Percentiles rank a stretch among this genome's conserved stretches.
Conservation (phyloP, 345 rosid genomes). For the Punica granatum region DNA sequence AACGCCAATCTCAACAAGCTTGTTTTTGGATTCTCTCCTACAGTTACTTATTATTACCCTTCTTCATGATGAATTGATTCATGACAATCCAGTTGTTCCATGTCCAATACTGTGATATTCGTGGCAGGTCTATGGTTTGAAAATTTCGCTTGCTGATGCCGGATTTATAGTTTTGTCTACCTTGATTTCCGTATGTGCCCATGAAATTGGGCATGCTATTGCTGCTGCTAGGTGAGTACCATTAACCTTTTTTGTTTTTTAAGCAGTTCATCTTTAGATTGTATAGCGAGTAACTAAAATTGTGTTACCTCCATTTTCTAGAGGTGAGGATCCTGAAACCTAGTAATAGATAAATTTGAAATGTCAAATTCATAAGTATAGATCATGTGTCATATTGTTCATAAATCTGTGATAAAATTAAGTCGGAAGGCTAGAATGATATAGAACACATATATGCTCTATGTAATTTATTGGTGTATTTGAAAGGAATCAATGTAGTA, state of each 20-base stretch:
- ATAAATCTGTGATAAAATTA: background rate
- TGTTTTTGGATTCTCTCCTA: constrained; percentile 2
- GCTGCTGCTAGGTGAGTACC: constrained; percentile 73
- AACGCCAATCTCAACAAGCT: background rate
- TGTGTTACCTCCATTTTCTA: background rate
- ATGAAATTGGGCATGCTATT: constrained; percentile 85
- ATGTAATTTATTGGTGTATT: background rate
- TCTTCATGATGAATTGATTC: background rate
- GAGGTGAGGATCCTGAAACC: background rate
- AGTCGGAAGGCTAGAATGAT: background rate
- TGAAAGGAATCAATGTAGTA: background rate
- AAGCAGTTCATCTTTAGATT: background rate
- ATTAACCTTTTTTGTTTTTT: background rate
- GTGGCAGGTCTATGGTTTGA: constrained; percentile 28
- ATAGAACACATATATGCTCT: background rate
- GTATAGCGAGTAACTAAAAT: background rate
- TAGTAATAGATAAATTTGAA: background rate
- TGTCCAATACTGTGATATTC: background rate
- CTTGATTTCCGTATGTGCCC: constrained; percentile 60
- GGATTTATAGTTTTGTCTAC: constrained; percentile 46
- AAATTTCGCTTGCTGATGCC: constrained; percentile 44
- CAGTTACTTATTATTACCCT: background rate
- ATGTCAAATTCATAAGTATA: background rate
- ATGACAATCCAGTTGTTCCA: background rate
- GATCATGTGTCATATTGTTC: background rate